A percentile compares a stretch with the other conserved stretches of the same genome.
These are phyloP conservation scores for Fusarium anguioides DNA, from an alignment of 2,329 filamentous ascomycete genomes.

Conservation along the genomic window DNA sequence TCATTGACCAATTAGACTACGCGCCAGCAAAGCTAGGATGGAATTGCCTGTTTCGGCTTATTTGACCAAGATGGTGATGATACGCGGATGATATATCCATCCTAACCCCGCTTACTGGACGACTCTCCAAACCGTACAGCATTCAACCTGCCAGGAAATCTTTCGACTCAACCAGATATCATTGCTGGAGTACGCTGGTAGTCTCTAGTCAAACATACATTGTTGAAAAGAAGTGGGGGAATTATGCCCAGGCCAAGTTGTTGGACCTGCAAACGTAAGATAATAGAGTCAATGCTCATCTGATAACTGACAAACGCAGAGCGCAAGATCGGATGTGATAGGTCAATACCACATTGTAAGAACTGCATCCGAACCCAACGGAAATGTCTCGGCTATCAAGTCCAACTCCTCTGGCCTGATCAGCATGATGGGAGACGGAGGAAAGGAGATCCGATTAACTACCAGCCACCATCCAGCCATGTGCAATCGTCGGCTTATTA, in stretches of 20 bases:
- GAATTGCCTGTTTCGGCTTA: neutral
- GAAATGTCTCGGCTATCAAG: neutral
- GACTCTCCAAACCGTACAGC: neutral
- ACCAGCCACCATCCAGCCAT: neutral
- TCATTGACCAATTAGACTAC: too few relatives aligned
- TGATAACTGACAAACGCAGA: neutral
- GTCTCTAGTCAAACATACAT: too few relatives aligned
- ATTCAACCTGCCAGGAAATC: neutral
- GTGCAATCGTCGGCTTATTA: neutral
- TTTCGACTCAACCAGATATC: too few relatives aligned
- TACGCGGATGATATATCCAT: neutral
- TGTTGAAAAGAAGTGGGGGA: neutral
- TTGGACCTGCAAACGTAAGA: slow-evolving; percentile 2
- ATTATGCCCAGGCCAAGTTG: neutral
- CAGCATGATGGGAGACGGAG: neutral
- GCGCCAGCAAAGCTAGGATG: neutral
- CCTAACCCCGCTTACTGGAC: neutral
- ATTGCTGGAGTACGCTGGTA: too few relatives aligned
- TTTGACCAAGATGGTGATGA: neutral
- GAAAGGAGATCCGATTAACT: neutral
- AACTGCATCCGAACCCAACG: neutral
- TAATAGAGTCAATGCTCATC: fast-evolving
- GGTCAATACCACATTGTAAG: neutral
- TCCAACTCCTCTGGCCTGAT: slow-evolving; percentile 1
- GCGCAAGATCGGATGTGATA: neutral